Evolutionary conservation across 129 eudicot genomes (phyloP).

Genomic region (Daucus carota): DH1_v3.0 NC_030385.2:3420501-3421000

Average conservation of each 20-base stretch:
- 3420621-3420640: neutral
- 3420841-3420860: neutral
- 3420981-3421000: too few relatives aligned
- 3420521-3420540: neutral
- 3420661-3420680: constrained; percentile 30
- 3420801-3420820: neutral
- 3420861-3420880: neutral
- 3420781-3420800: neutral
- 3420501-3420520: neutral
- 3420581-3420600: neutral
- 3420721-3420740: neutral
- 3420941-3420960: too few relatives aligned
- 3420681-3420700: neutral
- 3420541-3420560: neutral
- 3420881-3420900: neutral
- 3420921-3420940: too few relatives aligned
- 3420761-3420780: neutral
- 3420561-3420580: neutral
- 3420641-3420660: constrained; percentile 23
- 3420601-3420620: neutral
- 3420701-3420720: constrained; percentile 8
- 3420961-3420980: too few relatives aligned
- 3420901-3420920: neutral
- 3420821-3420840: too few relatives aligned
- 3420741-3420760: neutral